Evolutionary conservation across 345 rosid genomes (phyloP).

Genomic region (Arabis hirsuta): DNA sequence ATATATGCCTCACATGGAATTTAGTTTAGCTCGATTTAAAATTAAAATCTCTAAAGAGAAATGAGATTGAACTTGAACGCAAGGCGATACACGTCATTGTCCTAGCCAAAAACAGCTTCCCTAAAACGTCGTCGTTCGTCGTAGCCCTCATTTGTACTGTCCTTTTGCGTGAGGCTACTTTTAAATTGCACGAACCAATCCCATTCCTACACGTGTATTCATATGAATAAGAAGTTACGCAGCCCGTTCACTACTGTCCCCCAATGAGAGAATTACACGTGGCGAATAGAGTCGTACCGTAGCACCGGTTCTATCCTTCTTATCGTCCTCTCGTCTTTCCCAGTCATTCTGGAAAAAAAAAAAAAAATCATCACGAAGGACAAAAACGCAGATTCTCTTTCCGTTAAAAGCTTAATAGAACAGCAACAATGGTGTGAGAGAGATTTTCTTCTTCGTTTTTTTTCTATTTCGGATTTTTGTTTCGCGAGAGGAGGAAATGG

Average conservation of each 20-base stretch:
- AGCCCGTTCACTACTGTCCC: background rate
- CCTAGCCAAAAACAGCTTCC: too few species aligned
- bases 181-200: background rate
- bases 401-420: conserved; percentile 1
- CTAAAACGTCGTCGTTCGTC: too few species aligned
- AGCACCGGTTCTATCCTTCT: conserved; percentile 35
- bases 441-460: background rate
- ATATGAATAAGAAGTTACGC: background rate
- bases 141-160: background rate
- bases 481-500: conserved; percentile 48
- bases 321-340: conserved; percentile 46
- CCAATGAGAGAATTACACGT: conserved; percentile 36
- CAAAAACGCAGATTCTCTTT: conserved; percentile 1
- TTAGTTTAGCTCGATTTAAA: too few species aligned
- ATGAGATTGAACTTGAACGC: too few species aligned
- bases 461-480: background rate
- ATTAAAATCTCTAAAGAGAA: too few species aligned
- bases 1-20: too few species aligned
- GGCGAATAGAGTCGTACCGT: background rate
- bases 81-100: too few species aligned
- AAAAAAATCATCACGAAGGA: background rate
- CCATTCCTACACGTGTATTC: background rate
- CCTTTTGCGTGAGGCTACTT: background rate
- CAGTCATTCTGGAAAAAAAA: conserved; percentile 7
- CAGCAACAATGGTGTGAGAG: conserved; percentile 37